Evolutionary conservation across 2,329 filamentous ascomycete species (phyloP), one percentile per base, ranked within the genome.

Genomic region (Trichoderma koningii): DNA sequence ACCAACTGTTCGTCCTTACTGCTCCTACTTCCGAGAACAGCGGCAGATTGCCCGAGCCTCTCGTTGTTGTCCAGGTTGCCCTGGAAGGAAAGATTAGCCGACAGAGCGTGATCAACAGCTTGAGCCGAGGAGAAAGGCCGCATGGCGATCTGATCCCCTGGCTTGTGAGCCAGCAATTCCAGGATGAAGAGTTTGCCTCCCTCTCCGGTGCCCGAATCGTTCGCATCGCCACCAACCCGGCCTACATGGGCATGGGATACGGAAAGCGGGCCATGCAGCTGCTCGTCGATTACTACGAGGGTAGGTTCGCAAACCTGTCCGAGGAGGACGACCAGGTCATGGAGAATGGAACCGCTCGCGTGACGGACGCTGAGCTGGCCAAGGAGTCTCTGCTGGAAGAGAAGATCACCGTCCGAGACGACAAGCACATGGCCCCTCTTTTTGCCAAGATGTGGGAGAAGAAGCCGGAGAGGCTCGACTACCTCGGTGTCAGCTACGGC

Each of bases 161-260:
- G 95, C 85, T 98, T 38, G 91, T 99, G 68, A 96, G 92, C 75
- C 93, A 98, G 75, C 95, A 99, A 75, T 99, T 97, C 81, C 95
- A 98, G 74, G 95, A 99, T 72, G 92, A 96, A 69, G 93, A 97
- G 69, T 99, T 99, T 75, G 95, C 94, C 14, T 89, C 91, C 47
- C 83, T 99, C 0, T 98, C 94, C 15, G 96, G 95, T 64, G 95
- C 94, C 41, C 87, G 95, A 67, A 81, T 99, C 53, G 94, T 99
- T 17, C 88, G 95, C 55, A 98, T 99, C 72, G 95, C 96, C 21
- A 97, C 95, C 0, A 96, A 97, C 75, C 95, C 96, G 0, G 93
- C 98, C 70, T 97, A 97, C 71, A 83, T 90, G 60, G 87, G 85
- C 53, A 97, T 96, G 92, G 95, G 96, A 26, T 99, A 99, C 74